phyloP scores from a whole-genome alignment of 148 eudicot species.

The Diospyros lotus region DNA sequence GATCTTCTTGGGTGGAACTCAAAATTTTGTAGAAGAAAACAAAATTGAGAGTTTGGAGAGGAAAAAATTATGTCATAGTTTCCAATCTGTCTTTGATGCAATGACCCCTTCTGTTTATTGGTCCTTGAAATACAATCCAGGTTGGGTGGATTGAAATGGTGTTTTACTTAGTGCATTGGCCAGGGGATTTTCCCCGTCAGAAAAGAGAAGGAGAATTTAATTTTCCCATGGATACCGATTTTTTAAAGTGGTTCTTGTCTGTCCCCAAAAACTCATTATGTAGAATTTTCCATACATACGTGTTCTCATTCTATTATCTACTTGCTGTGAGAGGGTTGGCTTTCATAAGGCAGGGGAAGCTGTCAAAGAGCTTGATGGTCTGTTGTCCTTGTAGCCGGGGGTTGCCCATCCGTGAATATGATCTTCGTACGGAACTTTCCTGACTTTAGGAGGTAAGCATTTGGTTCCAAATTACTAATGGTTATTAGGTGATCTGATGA shows the following conservation, averaged over 20 bases:
- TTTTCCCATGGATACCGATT: neutral
- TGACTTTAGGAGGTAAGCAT: slow-evolving; percentile 6
- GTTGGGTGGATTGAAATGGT: neutral
- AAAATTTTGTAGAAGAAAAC: neutral
- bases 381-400: neutral
- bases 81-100: neutral
- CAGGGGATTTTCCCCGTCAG: neutral
- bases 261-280: neutral
- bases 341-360: neutral
- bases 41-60: neutral
- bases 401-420: neutral
- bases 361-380: neutral
- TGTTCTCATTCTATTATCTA: neutral
- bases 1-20: neutral
- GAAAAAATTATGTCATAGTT: neutral
- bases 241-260: neutral
- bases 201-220: too few relatives aligned
- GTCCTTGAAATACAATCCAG: neutral
- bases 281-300: neutral
- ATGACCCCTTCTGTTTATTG: neutral
- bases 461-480: neutral
- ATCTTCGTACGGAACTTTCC: neutral
- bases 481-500: neutral
- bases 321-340: slow-evolving; percentile 2
- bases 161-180: neutral